These are phyloP conservation scores for Sugiyamaella lignohabitans DNA, from an alignment of 805 yeast genomes.

Conservation along the genomic window DNA sequence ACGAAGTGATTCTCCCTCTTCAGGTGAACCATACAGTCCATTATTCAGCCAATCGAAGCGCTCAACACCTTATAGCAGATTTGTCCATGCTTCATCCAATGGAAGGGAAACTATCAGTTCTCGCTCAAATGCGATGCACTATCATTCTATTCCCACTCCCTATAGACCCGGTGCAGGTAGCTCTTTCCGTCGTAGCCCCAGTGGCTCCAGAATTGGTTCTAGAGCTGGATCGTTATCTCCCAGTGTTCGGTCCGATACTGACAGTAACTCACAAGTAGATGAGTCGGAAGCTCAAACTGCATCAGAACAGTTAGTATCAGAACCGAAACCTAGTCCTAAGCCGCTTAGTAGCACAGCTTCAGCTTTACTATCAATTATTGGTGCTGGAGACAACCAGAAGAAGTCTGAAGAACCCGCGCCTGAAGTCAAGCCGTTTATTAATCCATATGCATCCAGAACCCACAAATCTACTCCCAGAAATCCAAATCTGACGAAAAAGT, in stretches of 20 bases:
- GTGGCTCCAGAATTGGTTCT: not conserved
- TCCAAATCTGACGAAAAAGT: not conserved
- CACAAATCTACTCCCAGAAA: conserved; percentile 4
- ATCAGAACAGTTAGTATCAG: too few species aligned
- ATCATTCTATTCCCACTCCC: conserved; percentile 1
- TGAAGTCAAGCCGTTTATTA: conserved; percentile 31
- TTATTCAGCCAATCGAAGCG: not conserved
- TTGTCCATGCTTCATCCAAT: too few species aligned
- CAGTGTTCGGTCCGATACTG: not conserved
- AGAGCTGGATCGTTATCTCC: conserved; percentile 2
- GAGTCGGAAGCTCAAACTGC: not conserved
- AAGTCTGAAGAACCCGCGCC: conserved; percentile 9
- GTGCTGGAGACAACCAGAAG: conserved; percentile 16
- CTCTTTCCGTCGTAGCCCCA: not conserved
- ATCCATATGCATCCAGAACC: conserved; percentile 38
- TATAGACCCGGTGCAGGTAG: not conserved
- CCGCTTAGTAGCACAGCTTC: conserved; percentile 43
- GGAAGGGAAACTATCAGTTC: too few species aligned
- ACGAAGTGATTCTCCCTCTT: conserved; percentile 3
- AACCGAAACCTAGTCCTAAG: conserved; percentile 7
- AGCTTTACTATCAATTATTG: conserved; percentile 41
- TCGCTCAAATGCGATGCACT: not conserved
- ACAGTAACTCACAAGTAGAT: not conserved
- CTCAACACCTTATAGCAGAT: not conserved
- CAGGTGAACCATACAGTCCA: not conserved